Evolutionary conservation across 352 stramenopile species (phyloP), one percentile per base, ranked within the genome.

Genomic region (Aphanomyces astaci): DNA sequence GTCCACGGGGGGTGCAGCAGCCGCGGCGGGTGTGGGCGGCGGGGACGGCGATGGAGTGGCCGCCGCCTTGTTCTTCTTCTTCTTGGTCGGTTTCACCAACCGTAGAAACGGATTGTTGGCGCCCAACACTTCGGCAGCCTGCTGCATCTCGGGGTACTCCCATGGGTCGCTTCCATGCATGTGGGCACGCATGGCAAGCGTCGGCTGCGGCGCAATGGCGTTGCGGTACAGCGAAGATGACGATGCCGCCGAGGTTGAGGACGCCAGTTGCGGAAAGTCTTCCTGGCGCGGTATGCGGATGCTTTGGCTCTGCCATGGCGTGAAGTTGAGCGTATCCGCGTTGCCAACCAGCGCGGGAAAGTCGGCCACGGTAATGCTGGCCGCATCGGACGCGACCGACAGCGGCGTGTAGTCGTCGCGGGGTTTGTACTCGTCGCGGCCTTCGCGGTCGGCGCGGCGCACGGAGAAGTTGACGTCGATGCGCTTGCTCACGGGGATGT

Each of bases 401-500:
- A 53, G 28, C 60, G 63, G 11, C 39, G 62, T 0, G 25, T 84
- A 74, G 52, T 65, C 59, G 62, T 70, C 4, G 2, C 24, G 19
- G 36, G 1, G 32, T 54, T 46, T 70, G 27, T 54, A 63, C 66
- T 24, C 17, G 28, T 73, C 45, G 33, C 66, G 24, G 57, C 75
- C 75, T 51, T 84, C 77, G 13, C 76, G 72, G 2, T 75, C 77
- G 2, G 83, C 84, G 2, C 86, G 77, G 30, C 82, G 79, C 15
- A 95, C 75, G 0, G 79, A 93, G 51, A 95, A 95, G 55, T 93
- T 82, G 45, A 95, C 86, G 70, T 95, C 82, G 53, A 95, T 90
- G 75, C 92, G 92, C 66, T 82, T 80, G 54, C 82, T 92, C 43
- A 76, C 88, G 73, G 89, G 90, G 63, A 95, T 86, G 36, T 93